Base-by-base conservation (phyloP, 2,329 filamentous ascomycete genomes). In the Aspergillus unguis region DNA sequence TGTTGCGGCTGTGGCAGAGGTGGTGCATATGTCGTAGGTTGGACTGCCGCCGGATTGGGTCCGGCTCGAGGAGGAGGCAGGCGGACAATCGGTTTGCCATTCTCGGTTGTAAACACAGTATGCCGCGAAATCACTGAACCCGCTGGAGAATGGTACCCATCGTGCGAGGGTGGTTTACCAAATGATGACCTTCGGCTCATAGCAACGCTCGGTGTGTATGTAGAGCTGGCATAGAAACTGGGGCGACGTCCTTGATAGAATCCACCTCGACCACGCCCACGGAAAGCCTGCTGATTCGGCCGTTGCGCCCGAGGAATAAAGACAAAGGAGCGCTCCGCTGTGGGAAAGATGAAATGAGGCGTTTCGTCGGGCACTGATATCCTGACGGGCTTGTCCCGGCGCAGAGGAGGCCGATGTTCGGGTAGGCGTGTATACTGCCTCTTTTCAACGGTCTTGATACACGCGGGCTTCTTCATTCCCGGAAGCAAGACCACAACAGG, bases 231-330 rank as follows among this genome's bases (percentile, higher is more conserved):
- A 64, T 92, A 95, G 35, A 90, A 61, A 51, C 71, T 73, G 25
- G 88, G 84, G 67, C 89, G 87, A 58, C 87, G 67, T 48, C 90
- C 88, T 62, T 78, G 79, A 64, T 92, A 95, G 36, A 89, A 70
- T 6, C 71, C 67, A 35, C 89, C 85, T 65, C 89, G 87, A 55
- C 87, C 88, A 50, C 88, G 81, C 48, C 81, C 81, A 50, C 83
- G 79, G 60, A 86, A 83, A 29, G 85, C 83, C 75, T 95, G 90
- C 69, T 95, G 91, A 68, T 96, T 96, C 10, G 94, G 94, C 61
- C 94, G 85, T 76, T 96, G 82, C 8, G 92, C 92, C 60, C 94
- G 83, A 9, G 94, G 94, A 55, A 99, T 99, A 74, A 99, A 99
- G 64, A 96, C 95, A 71, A 99, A 99, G 0, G 94, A 97, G 59